Conservation (phyloP, 768 basidiomycete species). For the Mrakia hoshinonis region DNA sequence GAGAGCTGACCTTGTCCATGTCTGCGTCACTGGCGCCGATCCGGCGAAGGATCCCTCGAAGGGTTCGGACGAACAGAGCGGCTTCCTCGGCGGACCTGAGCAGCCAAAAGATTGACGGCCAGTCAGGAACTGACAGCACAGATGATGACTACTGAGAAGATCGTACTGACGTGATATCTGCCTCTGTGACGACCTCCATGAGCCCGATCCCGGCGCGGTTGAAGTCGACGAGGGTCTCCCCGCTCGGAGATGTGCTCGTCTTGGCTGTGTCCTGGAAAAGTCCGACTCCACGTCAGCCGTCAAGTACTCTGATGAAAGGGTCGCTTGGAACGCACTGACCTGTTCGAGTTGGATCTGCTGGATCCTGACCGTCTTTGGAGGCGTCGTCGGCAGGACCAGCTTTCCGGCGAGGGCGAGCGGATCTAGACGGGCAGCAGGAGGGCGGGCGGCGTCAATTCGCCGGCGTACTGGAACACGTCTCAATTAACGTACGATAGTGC, state of each 20-base stretch:
- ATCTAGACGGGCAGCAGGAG: conserved; percentile 48
- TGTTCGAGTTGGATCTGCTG: conserved; percentile 95
- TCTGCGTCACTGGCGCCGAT: conserved; percentile 87
- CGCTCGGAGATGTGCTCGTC: conserved; percentile 46
- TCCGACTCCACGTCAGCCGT: conserved; percentile 30
- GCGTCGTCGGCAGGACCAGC: conserved; percentile 43
- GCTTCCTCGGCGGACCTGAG: conserved; percentile 75
- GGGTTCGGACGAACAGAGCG: conserved; percentile 67
- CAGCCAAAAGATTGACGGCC: not conserved
- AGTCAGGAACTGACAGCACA: not conserved
- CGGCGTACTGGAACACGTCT: not conserved
- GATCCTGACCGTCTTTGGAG: conserved; percentile 53
- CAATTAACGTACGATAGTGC: conserved; percentile 59
- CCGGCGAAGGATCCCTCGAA: conserved; percentile 71
- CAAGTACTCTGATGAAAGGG: not conserved
- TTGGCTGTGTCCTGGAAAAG: conserved; percentile 78
- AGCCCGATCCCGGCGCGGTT: conserved; percentile 82
- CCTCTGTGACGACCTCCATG: conserved; percentile 92
- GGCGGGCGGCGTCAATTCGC: not conserved
- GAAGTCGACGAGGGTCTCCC: conserved; percentile 57
- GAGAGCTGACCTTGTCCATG: conserved; percentile 72
- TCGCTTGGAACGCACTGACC: conserved; percentile 45
- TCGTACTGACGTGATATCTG: conserved; percentile 69
- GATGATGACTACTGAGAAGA: no score
- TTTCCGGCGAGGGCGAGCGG: conserved; percentile 66